Base-by-base conservation (phyloP, 768 basidiomycete genomes). In the Butyriboletus loyo region DNA sequence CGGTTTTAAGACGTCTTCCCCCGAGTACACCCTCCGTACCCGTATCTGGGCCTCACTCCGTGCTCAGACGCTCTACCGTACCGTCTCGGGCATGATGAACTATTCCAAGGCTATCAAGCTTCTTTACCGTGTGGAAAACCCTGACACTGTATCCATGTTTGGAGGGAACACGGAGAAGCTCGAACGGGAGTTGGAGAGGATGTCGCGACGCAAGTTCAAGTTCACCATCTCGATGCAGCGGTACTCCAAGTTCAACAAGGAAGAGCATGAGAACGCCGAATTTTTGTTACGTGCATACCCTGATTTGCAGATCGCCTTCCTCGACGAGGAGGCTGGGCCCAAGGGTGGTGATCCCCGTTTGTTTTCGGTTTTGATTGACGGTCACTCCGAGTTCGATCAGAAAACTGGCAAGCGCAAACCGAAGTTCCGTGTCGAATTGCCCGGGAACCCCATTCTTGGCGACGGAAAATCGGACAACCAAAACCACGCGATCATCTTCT, bases 81-180 rank as follows among this genome's bases (percentile, higher is more conserved):
- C 97, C 11, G 93, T 98, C 19, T 98, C 97, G 5, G 97, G 97
- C 56, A 98, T 99, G 92, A 98, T 99, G 97, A 98, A 99, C 76
- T 99, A 99, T 74, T 89, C 93, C 64, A 99, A 99, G 75, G 97
- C 97, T 24, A 96, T 99, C 85, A 99, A 99, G 72, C 81, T 99
- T 34, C 82, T 98, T 19, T 98, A 98, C 71, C 91, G 97, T 32
- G 96, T 99, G 56, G 97, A 98, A 74, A 98, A 98, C 72, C 97
- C 97, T 8, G 92, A 93, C 69, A 89, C 98, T 50, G 97, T 99
- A 2, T 93, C 98, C 67, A 83, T 84, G 55, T 96, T 98, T 72
- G 93, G 91, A 36, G 95, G 96, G 5, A 98, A 96, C 75, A 97
- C 97, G 9, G 96, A 98, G 67, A 84, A 87, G 52, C 81, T 99